Evolutionary conservation across 139 green algal species (phyloP).

Genomic region (Tetraselmis striata): DNA sequence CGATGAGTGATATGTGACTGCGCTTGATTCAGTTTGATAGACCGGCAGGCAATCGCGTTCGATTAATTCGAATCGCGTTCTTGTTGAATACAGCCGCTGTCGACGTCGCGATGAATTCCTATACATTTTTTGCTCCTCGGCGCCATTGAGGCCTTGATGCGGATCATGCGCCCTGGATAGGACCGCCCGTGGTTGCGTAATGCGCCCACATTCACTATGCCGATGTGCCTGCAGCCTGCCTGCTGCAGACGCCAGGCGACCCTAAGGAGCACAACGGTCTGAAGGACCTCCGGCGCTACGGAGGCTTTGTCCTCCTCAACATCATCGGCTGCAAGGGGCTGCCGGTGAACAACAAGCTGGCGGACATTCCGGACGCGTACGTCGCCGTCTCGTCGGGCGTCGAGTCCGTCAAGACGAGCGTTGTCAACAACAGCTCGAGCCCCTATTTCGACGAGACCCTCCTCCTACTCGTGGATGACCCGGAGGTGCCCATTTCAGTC

Average conservation of each 20-base stretch:
- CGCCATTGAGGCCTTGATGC: too few relatives aligned
- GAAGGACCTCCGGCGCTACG: background rate
- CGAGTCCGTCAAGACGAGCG: background rate
- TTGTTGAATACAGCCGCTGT: too few relatives aligned
- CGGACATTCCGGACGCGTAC: background rate
- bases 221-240: too few relatives aligned
- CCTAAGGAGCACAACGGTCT: background rate
- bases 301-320: background rate
- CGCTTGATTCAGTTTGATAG: too few relatives aligned
- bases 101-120: too few relatives aligned
- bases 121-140: too few relatives aligned
- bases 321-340: background rate
- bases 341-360: background rate
- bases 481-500: background rate
- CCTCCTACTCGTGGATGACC: background rate
- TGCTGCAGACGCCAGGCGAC: background rate
- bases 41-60: too few relatives aligned
- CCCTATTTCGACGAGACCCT: background rate
- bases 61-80: too few relatives aligned
- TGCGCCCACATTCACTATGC: too few relatives aligned
- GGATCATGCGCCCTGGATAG: too few relatives aligned
- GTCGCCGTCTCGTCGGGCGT: background rate
- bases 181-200: too few relatives aligned
- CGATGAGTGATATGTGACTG: too few relatives aligned
- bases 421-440: background rate